Conservation (phyloP, 805 yeast genomes). For the fission yeast (Schizosaccharomyces pombe) region DNA sequence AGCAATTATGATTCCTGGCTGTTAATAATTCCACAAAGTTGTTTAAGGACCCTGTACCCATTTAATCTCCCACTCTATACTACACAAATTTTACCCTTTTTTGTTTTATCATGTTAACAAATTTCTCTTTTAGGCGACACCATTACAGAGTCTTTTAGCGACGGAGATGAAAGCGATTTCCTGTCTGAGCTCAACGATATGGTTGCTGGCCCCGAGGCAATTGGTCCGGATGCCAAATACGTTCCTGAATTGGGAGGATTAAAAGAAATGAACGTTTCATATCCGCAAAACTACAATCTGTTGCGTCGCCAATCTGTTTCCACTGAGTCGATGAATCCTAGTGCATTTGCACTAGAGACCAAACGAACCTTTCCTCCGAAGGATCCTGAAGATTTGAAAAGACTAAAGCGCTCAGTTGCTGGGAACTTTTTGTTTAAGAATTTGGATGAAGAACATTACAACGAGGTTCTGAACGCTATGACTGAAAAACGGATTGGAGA, state of each 20-base stretch:
- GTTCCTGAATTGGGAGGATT: slow-evolving; percentile 1
- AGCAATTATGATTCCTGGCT: too few species aligned
- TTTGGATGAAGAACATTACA: slow-evolving; percentile 53
- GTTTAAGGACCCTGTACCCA: too few species aligned
- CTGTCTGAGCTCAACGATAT: neutral
- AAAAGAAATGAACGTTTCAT: neutral
- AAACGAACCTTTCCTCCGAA: slow-evolving; percentile 5
- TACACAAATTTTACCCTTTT: too few species aligned
- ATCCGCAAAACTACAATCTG: slow-evolving; percentile 9
- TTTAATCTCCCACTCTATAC: too few species aligned
- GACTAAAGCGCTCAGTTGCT: slow-evolving; percentile 47
- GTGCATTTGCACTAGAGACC: neutral
- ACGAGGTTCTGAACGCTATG: slow-evolving; percentile 62
- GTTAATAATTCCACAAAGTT: too few species aligned
- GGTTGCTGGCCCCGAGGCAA: neutral
- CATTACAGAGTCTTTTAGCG: neutral
- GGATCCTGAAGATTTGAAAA: slow-evolving; percentile 30
- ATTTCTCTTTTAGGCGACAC: neutral
- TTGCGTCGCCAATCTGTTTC: slow-evolving; percentile 11
- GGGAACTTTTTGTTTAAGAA: slow-evolving; percentile 69
- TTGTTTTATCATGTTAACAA: too few species aligned
- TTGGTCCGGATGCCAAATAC: neutral
- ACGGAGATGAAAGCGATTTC: neutral
- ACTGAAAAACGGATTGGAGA: slow-evolving; percentile 35
- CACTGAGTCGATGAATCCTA: slow-evolving; percentile 8